Evolutionary conservation across 2,329 filamentous ascomycete species (phyloP), one percentile per base, ranked within the genome.

Genomic region (Aspergillus chevalieri): DNA sequence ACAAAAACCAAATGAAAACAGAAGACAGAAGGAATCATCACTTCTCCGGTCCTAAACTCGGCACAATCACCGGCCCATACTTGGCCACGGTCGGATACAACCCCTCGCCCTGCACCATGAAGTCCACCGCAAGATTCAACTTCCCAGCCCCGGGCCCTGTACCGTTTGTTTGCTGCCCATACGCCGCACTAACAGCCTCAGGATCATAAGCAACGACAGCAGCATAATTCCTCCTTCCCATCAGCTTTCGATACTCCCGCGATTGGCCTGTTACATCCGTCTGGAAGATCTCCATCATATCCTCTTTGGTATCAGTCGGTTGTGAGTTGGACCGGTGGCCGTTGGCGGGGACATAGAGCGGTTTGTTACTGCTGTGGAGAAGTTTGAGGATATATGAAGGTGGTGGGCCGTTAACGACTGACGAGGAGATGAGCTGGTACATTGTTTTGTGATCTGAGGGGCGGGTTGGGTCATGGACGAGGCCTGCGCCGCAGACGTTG

Each of bases 231-330:
- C 93, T 79, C 39, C 92, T 78, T 1, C 86, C 89, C 90, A 98
- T 98, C 46, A 98, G 80, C 64, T 92, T 87, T 74, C 91, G 91
- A 64, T 91, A 78, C 68, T 96, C 92, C 43, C 91, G 80, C 0
- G 84, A 77, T 33, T 82, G 77, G n/a, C 93, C 92, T 47, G 85
- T 89, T 14, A 93, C 89, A 61, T 98, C 93, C 6, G 86, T 88
- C 62, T 93, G 89, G 79, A 98, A 98, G 58, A 98, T 94, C 75
- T 98, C 93, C 87, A 98, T 95, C 93, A 98, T 98, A 72, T 98
- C 93, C 70, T 98, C 93, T 71, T 98, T 97, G 43, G 93, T 98
- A 67, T 98, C 93, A 1, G 85, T 86, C 1, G 86, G 84, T 56
- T 69, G 62, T 7, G 82, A 81, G 49, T 89, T 83, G 1, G 79